Evolutionary conservation across 2,329 filamentous ascomycete genomes (phyloP).

Genomic region (Endoconidiophora laricicola): DNA sequence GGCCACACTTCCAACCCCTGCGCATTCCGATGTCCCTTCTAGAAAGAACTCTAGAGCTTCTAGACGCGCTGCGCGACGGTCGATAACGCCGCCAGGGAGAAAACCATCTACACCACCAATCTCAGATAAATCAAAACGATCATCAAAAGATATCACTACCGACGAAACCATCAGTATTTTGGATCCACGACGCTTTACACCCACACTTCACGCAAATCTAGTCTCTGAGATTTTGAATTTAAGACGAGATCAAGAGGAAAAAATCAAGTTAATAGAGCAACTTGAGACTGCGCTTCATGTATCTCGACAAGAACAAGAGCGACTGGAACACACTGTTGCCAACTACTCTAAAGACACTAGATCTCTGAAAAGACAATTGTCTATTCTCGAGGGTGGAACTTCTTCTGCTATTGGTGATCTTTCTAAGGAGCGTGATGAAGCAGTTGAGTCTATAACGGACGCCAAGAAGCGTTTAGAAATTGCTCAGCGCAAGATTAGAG

Average conservation of each 20-base stretch:
- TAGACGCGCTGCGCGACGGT: constrained; percentile 42
- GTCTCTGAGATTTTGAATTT: constrained; percentile 86
- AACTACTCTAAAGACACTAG: constrained; percentile 58
- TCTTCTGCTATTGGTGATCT: constrained; percentile 73
- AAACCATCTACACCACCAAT: constrained; percentile 40
- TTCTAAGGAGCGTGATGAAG: constrained; percentile 70
- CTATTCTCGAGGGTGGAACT: constrained; percentile 74
- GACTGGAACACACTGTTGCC: constrained; percentile 43
- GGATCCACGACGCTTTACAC: constrained; percentile 85
- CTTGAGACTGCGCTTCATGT: constrained; percentile 61
- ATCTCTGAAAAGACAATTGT: constrained; percentile 68
- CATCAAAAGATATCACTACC: constrained; percentile 39
- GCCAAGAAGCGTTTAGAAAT: constrained; percentile 60
- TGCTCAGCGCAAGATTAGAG: constrained; percentile 59
- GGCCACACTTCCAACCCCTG: constrained; percentile 49
- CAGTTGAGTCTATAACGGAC: constrained; percentile 55
- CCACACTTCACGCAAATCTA: constrained; percentile 81
- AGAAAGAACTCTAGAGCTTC: constrained; percentile 52
- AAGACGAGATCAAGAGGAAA: constrained; percentile 78
- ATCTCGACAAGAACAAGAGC: constrained; percentile 57
- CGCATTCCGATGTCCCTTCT: constrained; percentile 16
- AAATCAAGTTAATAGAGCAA: constrained; percentile 69
- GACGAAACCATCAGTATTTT: constrained; percentile 60
- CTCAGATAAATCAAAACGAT: constrained; percentile 29
- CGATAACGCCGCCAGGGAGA: constrained; percentile 43